phyloP scores from a whole-genome alignment of 1,284 basidiomycete genomes.

The Agaricales sp. region DNA sequence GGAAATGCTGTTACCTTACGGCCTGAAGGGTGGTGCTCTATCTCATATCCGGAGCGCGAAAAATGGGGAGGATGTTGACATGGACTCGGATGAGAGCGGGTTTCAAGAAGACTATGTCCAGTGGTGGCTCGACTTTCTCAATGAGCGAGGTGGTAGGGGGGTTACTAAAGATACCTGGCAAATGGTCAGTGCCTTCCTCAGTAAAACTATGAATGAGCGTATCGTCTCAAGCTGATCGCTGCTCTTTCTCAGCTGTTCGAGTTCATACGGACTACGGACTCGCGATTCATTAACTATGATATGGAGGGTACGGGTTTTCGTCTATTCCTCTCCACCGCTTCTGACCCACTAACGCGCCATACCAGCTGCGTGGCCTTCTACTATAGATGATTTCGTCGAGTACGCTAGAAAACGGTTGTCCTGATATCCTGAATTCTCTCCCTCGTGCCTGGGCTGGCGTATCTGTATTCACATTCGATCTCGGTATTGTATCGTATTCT shows the following conservation, averaged over 20 bases:
- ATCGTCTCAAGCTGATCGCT: too few species aligned
- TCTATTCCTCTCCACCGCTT: not conserved
- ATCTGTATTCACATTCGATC: too few species aligned
- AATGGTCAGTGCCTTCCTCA: slow-evolving; percentile 44
- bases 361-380: slow-evolving; percentile 79
- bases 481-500: too few species aligned
- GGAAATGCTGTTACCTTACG: slow-evolving; percentile 75
- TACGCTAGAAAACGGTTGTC: slow-evolving; percentile 37
- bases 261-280: slow-evolving; percentile 76
- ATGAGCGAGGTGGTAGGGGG: slow-evolving; percentile 64
- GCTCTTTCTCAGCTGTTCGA: slow-evolving; percentile 53
- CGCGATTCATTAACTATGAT: slow-evolving; percentile 75
- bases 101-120: slow-evolving; percentile 64
- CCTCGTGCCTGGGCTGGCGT: too few species aligned
- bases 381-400: slow-evolving; percentile 83
- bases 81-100: slow-evolving; percentile 32
- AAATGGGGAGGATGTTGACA: slow-evolving; percentile 35
- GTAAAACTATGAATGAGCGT: too few species aligned
- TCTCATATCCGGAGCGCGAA: slow-evolving; percentile 28
- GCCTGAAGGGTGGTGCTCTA: slow-evolving; percentile 63
- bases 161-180: slow-evolving; percentile 93
- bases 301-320: slow-evolving; percentile 51
- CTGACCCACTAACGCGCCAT: slow-evolving; percentile 1
- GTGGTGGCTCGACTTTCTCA: slow-evolving; percentile 82
- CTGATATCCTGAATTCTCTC: too few species aligned